Evolutionary conservation across 345 rosid genomes (phyloP).

Genomic region (Erodium maritimum): DNA sequence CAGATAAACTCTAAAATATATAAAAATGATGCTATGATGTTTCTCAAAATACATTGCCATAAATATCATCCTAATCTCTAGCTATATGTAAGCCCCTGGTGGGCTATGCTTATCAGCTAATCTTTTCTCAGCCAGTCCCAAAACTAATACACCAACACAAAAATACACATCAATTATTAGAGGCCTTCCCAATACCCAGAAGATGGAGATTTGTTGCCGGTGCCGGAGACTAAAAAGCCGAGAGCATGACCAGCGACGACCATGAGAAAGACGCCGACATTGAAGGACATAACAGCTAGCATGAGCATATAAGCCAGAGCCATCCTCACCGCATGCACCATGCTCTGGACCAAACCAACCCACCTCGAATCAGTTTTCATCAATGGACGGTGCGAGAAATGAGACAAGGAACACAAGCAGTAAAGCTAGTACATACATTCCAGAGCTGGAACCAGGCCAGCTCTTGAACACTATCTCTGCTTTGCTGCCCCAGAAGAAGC

Average conservation of each 20-base stretch:
- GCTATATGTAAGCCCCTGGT: too few species aligned
- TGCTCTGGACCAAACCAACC: constrained; percentile 16
- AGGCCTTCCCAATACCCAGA: too few species aligned
- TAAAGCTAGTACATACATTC: constrained; percentile 28
- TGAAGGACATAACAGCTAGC: constrained; percentile 41
- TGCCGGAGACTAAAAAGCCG: constrained; percentile 29
- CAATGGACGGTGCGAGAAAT: constrained; percentile 11
- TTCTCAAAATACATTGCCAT: too few species aligned
- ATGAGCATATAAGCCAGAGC: constrained; percentile 26
- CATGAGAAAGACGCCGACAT: constrained; percentile 26
- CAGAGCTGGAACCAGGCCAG: constrained; percentile 23
- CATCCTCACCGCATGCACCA: constrained; percentile 17
- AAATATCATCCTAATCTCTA: too few species aligned
- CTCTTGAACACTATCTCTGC: constrained; percentile 26
- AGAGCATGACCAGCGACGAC: constrained; percentile 30
- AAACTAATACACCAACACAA: too few species aligned
- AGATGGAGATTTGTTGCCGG: too few species aligned
- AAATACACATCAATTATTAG: too few species aligned
- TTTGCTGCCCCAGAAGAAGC: constrained; percentile 32
- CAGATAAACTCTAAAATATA: too few species aligned
- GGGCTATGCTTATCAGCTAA: too few species aligned
- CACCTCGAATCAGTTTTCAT: constrained; percentile 3
- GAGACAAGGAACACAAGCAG: constrained; percentile 19
- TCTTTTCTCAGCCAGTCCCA: too few species aligned
- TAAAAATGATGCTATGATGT: too few species aligned